Percentiles rank a stretch among this genome's conserved stretches.
phyloP scores from a whole-genome alignment of 2,329 filamentous ascomycete species.

The Alternaria gaisen region DNA sequence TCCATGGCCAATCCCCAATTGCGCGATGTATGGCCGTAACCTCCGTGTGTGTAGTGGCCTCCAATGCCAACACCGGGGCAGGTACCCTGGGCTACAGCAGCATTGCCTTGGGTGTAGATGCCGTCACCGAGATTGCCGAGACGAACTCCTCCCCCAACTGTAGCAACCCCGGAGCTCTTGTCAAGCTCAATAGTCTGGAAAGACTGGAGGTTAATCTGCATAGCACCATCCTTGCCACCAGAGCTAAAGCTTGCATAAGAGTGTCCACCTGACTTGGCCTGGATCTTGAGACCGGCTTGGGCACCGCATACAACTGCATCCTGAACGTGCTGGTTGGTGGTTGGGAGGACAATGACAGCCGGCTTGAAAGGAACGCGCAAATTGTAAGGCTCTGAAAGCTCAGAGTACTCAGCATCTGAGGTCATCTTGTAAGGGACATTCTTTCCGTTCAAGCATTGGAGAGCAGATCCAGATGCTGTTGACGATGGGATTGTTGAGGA shows the following conservation, averaged over 20 bases:
- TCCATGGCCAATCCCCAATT: constrained; percentile 50
- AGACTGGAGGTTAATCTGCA: constrained; percentile 59
- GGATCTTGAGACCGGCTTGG: constrained; percentile 61
- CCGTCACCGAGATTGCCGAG: constrained; percentile 53
- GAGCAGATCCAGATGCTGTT: constrained; percentile 19
- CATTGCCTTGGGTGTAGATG: constrained; percentile 46
- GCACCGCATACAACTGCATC: constrained; percentile 67
- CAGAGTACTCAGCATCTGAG: constrained; percentile 32
- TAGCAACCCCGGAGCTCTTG: constrained; percentile 52
- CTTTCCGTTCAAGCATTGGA: constrained; percentile 46
- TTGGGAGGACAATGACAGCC: constrained; percentile 65
- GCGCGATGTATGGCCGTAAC: constrained; percentile 48
- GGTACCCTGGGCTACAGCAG: constrained; percentile 61
- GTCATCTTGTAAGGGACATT: constrained; percentile 45
- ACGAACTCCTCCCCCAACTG: constrained; percentile 60
- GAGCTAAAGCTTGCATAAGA: constrained; percentile 65
- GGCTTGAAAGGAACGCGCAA: constrained; percentile 55
- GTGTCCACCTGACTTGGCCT: constrained; percentile 71
- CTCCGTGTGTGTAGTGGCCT: constrained; percentile 49
- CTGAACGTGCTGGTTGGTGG: constrained; percentile 63
- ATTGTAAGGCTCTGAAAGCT: constrained; percentile 50
- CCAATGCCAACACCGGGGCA: constrained; percentile 58
- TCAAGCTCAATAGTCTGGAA: constrained; percentile 58
- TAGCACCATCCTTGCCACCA: constrained; percentile 59
- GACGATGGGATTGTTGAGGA: constrained; percentile 26